Evolutionary conservation across 1,139 yeast genomes (phyloP).

Genomic region (Hansenula lynferdii): DNA sequence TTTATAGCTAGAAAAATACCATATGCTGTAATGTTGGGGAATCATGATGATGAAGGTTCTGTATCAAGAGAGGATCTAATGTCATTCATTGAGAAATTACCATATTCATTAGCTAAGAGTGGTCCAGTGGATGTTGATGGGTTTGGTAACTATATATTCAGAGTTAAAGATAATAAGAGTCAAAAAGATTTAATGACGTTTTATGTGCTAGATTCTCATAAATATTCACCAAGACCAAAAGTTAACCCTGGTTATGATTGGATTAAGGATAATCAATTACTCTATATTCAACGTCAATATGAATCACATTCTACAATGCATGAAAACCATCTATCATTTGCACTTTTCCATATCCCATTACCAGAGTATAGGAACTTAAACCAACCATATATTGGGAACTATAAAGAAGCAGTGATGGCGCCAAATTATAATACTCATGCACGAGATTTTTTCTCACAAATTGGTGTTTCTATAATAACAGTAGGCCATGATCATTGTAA

Average conservation of each 20-base stretch:
- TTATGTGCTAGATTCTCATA: constrained; percentile 81
- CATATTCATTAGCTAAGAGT: constrained; percentile 55
- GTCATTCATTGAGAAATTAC: constrained; percentile 49
- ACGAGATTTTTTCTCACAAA: constrained; percentile 45
- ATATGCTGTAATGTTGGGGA: constrained; percentile 77
- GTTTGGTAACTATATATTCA: constrained; percentile 68
- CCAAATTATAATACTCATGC: constrained; percentile 69
- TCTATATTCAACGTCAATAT: constrained; percentile 46
- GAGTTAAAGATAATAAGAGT: constrained; percentile 38
- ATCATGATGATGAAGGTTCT: constrained; percentile 70
- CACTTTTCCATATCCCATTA: constrained; percentile 89
- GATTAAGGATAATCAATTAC: constrained; percentile 69
- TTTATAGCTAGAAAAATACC: constrained; percentile 65
- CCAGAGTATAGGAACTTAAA: constrained; percentile 64
- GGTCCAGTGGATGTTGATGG: constrained; percentile 73
- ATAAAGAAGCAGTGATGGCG: constrained; percentile 72
- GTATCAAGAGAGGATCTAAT: constrained; percentile 57
- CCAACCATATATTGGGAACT: constrained; percentile 47
- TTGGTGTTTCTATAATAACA: constrained; percentile 68
- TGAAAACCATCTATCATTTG: constrained; percentile 65
- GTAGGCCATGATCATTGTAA: constrained; percentile 97
- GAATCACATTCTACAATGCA: constrained; percentile 31
- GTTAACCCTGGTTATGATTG: constrained; percentile 79
- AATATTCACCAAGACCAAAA: constrained; percentile 60
- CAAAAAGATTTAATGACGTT: constrained; percentile 48